phyloP scores from a whole-genome alignment of 2,329 filamentous ascomycete species.

The Emergomyces africanus region DNA sequence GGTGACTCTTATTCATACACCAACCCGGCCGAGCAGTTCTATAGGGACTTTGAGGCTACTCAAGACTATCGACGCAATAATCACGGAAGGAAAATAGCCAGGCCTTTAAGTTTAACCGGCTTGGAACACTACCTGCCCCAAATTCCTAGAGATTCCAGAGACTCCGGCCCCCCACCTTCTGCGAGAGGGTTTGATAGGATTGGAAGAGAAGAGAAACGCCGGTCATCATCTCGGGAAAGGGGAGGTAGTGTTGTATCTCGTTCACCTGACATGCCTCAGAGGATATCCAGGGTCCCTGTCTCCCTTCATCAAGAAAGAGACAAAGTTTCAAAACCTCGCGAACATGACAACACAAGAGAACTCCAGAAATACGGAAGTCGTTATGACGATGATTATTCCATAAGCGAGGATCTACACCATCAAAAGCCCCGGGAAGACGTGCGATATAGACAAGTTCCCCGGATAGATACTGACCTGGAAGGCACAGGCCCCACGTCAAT shows the following conservation, averaged over 20 bases:
- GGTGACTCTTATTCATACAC: conserved; percentile 36
- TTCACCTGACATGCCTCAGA: conserved; percentile 25
- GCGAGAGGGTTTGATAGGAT: conserved; percentile 26
- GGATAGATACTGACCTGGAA: background rate
- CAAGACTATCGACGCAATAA: conserved; percentile 18
- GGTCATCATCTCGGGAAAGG: conserved; percentile 12
- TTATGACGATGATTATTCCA: conserved; percentile 2
- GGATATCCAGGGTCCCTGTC: conserved; percentile 28
- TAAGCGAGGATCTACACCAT: conserved; percentile 3
- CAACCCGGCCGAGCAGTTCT: conserved; percentile 34
- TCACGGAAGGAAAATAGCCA: conserved; percentile 17
- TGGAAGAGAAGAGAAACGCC: conserved; percentile 7
- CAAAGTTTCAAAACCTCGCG: conserved; percentile 30
- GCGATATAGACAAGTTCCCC: background rate
- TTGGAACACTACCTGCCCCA: conserved; percentile 22
- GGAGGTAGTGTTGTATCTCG: conserved; percentile 20
- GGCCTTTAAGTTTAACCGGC: conserved; percentile 29
- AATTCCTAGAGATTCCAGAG: conserved; percentile 4
- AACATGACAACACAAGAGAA: conserved; percentile 32
- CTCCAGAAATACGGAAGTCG: conserved; percentile 16
- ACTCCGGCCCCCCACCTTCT: conserved; percentile 25
- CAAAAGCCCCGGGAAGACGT: background rate
- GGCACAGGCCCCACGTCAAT: background rate
- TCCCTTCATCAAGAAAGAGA: conserved; percentile 38
- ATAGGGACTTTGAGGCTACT: conserved; percentile 30